Percentiles rank a stretch among this genome's conserved stretches.
Conservation (phyloP, 306 rosid species). For the Canavalia gladiata region DNA sequence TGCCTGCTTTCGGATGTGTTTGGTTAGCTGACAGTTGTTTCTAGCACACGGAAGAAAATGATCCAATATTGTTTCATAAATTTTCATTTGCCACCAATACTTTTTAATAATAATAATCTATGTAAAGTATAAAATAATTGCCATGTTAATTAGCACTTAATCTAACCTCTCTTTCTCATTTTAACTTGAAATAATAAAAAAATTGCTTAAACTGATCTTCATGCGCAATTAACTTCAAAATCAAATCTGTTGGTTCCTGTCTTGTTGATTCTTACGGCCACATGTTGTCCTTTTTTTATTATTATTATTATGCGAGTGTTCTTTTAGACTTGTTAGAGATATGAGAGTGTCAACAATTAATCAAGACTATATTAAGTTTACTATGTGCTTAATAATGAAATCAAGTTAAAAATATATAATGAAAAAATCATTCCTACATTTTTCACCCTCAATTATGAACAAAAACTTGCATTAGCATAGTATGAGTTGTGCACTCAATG, state of each 20-base stretch:
- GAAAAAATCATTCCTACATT: neutral
- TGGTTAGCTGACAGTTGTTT: slow-evolving; percentile 2
- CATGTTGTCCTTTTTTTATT: too few species aligned
- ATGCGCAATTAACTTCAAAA: too few species aligned
- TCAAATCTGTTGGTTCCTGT: too few species aligned
- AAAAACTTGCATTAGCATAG: neutral
- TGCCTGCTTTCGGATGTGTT: neutral
- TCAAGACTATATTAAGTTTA: neutral
- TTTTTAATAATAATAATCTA: neutral
- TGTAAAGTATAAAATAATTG: neutral
- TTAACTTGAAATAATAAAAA: neutral
- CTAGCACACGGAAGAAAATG: neutral
- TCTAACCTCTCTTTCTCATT: neutral
- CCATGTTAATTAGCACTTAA: neutral
- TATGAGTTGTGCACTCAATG: neutral
- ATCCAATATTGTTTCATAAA: neutral
- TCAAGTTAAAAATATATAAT: neutral
- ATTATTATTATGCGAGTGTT: too few species aligned
- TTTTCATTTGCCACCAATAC: neutral
- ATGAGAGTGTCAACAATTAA: neutral
- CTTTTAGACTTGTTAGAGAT: neutral
- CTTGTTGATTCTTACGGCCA: too few species aligned
- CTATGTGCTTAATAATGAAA: neutral
- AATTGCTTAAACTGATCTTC: neutral
- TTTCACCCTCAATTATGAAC: neutral